phyloP scores from a whole-genome alignment of 257 asterid species.

The Fraxinus anomala region DNA sequence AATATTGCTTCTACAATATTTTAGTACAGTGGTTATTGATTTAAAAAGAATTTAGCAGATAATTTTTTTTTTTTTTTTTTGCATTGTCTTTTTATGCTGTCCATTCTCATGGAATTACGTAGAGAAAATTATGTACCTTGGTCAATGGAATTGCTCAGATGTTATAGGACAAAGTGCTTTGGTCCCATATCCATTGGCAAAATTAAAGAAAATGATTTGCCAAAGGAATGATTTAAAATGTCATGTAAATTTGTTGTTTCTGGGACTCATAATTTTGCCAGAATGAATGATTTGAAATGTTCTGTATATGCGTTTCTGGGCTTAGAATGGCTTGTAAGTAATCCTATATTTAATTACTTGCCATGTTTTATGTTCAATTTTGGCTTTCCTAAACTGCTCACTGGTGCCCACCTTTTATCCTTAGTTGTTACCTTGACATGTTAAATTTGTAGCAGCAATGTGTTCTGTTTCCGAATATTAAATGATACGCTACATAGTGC shows the following conservation, averaged over 20 bases:
- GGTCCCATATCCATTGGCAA: constrained; percentile 2
- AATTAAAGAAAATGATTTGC: constrained; percentile 6
- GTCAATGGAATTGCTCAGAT: not conserved
- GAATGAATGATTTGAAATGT: not conserved
- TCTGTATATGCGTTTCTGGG: not conserved
- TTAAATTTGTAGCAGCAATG: not conserved
- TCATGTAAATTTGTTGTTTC: not conserved
- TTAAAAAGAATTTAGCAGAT: constrained; percentile 1
- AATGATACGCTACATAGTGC: not conserved
- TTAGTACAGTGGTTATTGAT: constrained; percentile 15
- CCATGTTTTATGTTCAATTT: not conserved
- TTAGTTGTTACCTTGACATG: not conserved
- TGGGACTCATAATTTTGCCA: not conserved
- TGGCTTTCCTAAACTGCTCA: not conserved
- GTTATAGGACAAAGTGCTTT: constrained; percentile 2
- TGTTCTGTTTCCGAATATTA: not conserved
- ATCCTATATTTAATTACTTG: not conserved
- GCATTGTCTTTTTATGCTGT: not conserved
- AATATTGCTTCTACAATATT: constrained; percentile 9
- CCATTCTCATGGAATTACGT: constrained; percentile 16
- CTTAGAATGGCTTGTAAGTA: not conserved
- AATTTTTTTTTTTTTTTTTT: not conserved
- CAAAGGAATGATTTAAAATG: constrained; percentile 4
- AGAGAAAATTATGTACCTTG: constrained; percentile 10
- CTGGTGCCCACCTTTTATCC: not conserved